Percentiles rank a stretch among this genome's conserved stretches.
Evolutionary conservation across 176 grass and related monocot genomes (phyloP).

Genomic region (Cymbopogon citratus): DNA sequence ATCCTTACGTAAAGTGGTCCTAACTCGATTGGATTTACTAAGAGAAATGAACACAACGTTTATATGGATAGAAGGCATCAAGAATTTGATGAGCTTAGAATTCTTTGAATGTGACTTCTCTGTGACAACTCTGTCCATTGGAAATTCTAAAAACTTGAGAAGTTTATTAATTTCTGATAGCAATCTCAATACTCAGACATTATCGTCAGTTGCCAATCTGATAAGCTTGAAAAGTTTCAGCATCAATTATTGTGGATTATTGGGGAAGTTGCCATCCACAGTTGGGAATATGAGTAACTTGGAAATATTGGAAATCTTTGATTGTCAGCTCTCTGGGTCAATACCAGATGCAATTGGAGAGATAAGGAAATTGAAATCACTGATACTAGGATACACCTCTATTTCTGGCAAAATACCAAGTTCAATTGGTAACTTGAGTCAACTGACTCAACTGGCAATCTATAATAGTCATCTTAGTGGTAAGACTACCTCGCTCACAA

Average conservation of each 20-base stretch:
- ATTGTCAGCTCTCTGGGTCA: neutral
- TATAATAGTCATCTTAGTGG: conserved; percentile 7
- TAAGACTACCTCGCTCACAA: neutral
- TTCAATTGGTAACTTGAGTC: conserved; percentile 24
- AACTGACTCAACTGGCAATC: neutral
- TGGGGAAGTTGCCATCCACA: neutral
- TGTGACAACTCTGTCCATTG: neutral
- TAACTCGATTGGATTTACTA: neutral
- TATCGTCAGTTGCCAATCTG: neutral
- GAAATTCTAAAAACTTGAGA: neutral
- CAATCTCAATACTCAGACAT: neutral
- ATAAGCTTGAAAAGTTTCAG: neutral
- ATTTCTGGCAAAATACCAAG: conserved; percentile 6
- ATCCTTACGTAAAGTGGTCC: neutral
- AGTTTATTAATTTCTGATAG: neutral
- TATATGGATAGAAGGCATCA: neutral
- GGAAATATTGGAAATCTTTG: neutral
- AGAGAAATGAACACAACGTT: neutral
- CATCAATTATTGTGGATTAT: too few species aligned
- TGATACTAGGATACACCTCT: neutral
- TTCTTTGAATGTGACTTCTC: neutral
- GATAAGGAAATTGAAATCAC: neutral
- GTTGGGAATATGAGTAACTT: conserved; percentile 8
- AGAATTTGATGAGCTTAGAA: neutral
- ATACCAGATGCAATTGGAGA: neutral